Evolutionary conservation across 768 basidiomycete genomes (phyloP).

Genomic region (Tubosaeta brunneosetosa): DNA sequence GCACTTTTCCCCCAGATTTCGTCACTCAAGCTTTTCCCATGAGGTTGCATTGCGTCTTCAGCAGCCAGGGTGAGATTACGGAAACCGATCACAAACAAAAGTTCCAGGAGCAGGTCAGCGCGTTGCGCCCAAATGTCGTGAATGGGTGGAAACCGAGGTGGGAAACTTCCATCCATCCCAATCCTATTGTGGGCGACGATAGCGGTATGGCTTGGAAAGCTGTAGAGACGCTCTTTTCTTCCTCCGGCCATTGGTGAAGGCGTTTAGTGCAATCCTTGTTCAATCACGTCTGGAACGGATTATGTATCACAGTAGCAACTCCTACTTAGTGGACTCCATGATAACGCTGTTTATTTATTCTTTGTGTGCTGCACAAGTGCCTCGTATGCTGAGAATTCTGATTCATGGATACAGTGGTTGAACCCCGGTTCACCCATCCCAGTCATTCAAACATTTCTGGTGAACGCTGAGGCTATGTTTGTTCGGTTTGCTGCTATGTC

Average conservation of each 20-base stretch:
- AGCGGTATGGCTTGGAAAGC: conserved; percentile 9
- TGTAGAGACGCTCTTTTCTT: conserved; percentile 10
- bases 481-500: no score
- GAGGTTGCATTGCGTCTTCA: conserved; percentile 10
- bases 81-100: background rate
- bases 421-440: no score
- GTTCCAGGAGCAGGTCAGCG: background rate
- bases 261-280: no score
- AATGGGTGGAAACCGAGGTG: background rate
- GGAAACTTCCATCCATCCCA: background rate
- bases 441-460: no score
- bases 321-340: no score
- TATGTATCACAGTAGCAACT: no score
- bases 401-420: no score
- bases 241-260: background rate
- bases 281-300: no score
- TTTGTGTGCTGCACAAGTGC: no score
- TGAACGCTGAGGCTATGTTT: no score
- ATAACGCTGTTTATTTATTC: no score
- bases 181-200: background rate
- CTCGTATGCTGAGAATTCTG: no score
- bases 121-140: background rate
- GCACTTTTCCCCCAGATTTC: conserved; percentile 6
- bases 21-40: background rate
- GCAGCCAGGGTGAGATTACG: background rate